These are phyloP conservation scores for Sporothrix protearum DNA, from an alignment of 2,329 filamentous ascomycete genomes.

Conservation along the genomic window DNA sequence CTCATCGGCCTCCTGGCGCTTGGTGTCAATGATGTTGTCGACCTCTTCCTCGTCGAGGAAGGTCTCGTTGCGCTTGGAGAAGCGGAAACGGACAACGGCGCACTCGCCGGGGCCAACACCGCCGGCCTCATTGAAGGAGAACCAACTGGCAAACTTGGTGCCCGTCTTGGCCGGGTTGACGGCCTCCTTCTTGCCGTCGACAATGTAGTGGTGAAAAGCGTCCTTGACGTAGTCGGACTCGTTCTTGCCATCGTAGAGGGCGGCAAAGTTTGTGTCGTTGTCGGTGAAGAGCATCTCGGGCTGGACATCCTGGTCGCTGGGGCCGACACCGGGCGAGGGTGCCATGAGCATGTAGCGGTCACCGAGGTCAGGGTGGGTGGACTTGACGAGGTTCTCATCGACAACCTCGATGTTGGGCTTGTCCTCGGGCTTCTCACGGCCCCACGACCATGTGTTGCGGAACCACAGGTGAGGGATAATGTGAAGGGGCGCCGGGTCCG, in stretches of 20 bases:
- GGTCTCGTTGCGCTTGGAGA: slow-evolving; percentile 69
- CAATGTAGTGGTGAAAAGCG: slow-evolving; percentile 85
- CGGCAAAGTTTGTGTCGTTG: slow-evolving; percentile 85
- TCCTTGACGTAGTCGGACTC: slow-evolving; percentile 86
- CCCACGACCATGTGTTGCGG: slow-evolving; percentile 96
- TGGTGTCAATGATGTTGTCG: slow-evolving; percentile 82
- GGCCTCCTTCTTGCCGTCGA: slow-evolving; percentile 73
- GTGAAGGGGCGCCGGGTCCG: slow-evolving; percentile 84
- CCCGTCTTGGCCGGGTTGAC: slow-evolving; percentile 77
- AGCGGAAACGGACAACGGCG: slow-evolving; percentile 87
- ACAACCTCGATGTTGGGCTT: slow-evolving; percentile 74
- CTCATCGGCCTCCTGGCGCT: slow-evolving; percentile 86
- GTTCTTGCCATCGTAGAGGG: slow-evolving; percentile 75
- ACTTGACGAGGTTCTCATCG: slow-evolving; percentile 65
- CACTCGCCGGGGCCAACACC: slow-evolving; percentile 88
- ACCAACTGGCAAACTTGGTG: slow-evolving; percentile 91
- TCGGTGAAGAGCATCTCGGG: slow-evolving; percentile 89
- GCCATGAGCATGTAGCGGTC: slow-evolving; percentile 81
- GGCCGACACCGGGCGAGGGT: slow-evolving; percentile 80
- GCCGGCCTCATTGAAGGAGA: slow-evolving; percentile 81
- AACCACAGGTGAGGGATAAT: slow-evolving; percentile 96
- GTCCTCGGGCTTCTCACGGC: slow-evolving; percentile 67
- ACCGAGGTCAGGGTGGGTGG: slow-evolving; percentile 76
- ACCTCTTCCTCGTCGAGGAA: slow-evolving; percentile 92
- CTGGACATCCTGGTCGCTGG: slow-evolving; percentile 75